Base-by-base conservation (phyloP, 306 rosid genomes). In the Mimosa pudica region DNA sequence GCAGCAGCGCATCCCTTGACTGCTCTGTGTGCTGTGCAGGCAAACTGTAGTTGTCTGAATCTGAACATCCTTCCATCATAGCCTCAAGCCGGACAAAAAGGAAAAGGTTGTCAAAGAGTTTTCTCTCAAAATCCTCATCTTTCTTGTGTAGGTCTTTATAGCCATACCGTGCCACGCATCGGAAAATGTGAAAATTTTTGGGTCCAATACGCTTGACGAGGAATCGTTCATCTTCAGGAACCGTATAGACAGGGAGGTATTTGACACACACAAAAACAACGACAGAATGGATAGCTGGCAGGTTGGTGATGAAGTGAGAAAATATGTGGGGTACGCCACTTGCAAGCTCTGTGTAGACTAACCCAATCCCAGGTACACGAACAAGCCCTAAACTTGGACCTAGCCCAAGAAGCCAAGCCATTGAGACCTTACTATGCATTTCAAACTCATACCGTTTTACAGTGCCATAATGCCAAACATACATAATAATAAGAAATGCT, bases 321-420 rank as follows among this genome's bases (percentile, higher is more conserved):
- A 95, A 95, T 69, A 95, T 93, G 85, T 85, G 95, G 20, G 99
- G 99, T 8, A 95, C 98, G 33, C 99, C 99, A 41, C 92, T 93
- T 62, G 99, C 92, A 10, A 95, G 94, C 82, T 95, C 98, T 0
- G 98, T 93, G 85, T 95, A 95, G 70, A 95, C 99, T 48, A 95
- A 87, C 6, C 99, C 97, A 10, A 95, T 86, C 38, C 99, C 99
- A 0, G 99, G 99, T 74, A 95, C 99, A 12, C 99, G 99, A 32
- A 95, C 98, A 5, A 95, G 92, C 82, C 97, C 98, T 74, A 95
- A 77, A 85, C 98, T 92, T 3, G 98, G 97, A 44, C 99, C 99
- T 20, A 95, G 98, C 4, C 98, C 97, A 1, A 95, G 94, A 88
- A 95, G 85, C 99, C 99, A 95, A n/a, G 98, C 94, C 96, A 91